Conservation (phyloP, 805 yeast species). For the Wickerhamiella musiphila region DNA sequence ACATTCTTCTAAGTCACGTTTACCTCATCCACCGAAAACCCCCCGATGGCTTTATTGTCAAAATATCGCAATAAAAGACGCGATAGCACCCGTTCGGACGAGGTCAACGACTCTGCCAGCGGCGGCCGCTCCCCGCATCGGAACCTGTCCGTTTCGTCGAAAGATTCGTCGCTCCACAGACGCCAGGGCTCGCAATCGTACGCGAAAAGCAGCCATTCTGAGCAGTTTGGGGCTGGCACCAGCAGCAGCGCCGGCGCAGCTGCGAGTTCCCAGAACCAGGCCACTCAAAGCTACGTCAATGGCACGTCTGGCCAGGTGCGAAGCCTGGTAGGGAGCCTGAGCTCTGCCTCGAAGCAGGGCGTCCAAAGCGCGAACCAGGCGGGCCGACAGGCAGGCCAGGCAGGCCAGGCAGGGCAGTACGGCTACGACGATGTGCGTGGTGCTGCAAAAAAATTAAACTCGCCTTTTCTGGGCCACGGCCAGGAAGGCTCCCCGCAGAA, state of each 20-base stretch:
- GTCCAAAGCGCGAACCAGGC: conserved; percentile 1
- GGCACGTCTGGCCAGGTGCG: neutral
- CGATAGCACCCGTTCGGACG: conserved; percentile 6
- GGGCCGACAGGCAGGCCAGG: conserved; percentile 1
- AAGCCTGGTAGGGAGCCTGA: too few relatives aligned
- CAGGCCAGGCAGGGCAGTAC: conserved; percentile 1
- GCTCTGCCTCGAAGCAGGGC: neutral
- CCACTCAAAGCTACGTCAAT: neutral
- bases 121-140: conserved; percentile 1
- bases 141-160: conserved; percentile 1
- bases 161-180: neutral
- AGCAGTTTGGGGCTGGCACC: neutral
- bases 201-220: neutral
- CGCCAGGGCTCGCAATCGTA: neutral
- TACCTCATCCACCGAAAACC: too few relatives aligned
- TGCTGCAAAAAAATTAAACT: neutral
- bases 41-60: conserved; percentile 8
- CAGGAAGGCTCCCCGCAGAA: neutral
- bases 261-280: neutral
- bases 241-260: neutral
- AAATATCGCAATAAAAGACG: conserved; percentile 16
- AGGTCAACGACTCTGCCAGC: conserved; percentile 1
- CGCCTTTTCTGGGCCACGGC: conserved; percentile 1
- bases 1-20: too few relatives aligned
- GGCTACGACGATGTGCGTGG: neutral